Evolutionary conservation across 768 basidiomycete genomes (phyloP), one percentile per base, ranked within the genome.

Genomic region (Chlorophyllum brunneum): DNA sequence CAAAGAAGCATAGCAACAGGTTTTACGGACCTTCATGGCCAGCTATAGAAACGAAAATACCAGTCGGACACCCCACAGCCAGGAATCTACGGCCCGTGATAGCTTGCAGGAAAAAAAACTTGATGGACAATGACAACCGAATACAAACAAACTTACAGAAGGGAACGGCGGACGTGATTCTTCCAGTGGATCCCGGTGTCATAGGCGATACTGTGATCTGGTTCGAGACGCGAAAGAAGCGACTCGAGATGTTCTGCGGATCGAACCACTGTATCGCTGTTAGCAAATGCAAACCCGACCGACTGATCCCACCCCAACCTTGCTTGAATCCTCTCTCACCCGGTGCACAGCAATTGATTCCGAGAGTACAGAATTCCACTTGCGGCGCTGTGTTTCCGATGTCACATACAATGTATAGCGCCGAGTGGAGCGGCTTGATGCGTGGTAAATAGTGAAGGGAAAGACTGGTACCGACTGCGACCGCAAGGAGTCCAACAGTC

Each of bases 401-500:
- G 70, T 57, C 0, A 86, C 83, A 57, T 82, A 88, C 8, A 93
- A 69, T 2, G 86, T 92, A 64, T 92, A 93, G 53, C 83, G 70
- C 39, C 89, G 77, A 45, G 67, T 71, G 15, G 69, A 59, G 46
- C 74, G 77, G 46, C 74, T 76, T 1, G 79, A 75, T 0, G 85
- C 82, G 54, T 92, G 89, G 64, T 81, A 87, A 56, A 93, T 68
- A 0, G 82, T 86, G 64, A 93, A 87, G 1, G 91, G 90, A 62
- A 81, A 92, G 61, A 90, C 67, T 10, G 79, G 66, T 22, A 79
- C 72, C 50, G 73, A 71, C 34, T 77, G 72, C 10, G 72, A 78
- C 48, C 78, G 77, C 30, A 83, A 68, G 41, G 67, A 73, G 51
- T 85, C 82, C 29, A 86, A 65, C 10, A 86, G 64, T 11, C 78